phyloP scores from a whole-genome alignment of 176 grass and related monocot genomes.

The Cocos nucifera region DNA sequence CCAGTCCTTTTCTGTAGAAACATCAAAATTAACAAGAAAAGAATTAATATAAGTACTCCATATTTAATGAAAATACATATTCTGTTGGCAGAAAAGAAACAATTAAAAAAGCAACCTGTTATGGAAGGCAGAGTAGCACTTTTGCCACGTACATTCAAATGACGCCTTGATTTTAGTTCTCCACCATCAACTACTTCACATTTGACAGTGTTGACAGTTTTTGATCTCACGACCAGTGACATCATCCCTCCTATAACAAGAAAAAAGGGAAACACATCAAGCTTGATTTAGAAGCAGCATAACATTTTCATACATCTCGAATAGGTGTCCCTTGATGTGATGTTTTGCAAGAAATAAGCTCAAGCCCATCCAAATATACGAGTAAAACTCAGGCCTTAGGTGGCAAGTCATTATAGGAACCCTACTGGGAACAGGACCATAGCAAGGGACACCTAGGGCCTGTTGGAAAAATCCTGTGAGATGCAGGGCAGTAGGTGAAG shows the following conservation, averaged over 20 bases:
- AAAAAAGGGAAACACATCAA: neutral
- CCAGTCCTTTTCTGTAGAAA: constrained; percentile 86
- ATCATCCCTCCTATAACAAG: constrained; percentile 81
- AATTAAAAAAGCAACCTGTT: constrained; percentile 40
- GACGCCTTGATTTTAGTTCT: constrained; percentile 91
- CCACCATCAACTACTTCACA: constrained; percentile 87
- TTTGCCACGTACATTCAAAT: constrained; percentile 93
- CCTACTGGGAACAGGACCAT: too few species aligned
- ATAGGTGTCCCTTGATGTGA: too few species aligned
- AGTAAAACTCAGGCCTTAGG: neutral
- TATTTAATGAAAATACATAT: too few species aligned
- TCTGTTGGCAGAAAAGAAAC: too few species aligned
- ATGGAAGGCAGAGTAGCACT: constrained; percentile 94
- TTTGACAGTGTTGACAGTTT: constrained; percentile 69
- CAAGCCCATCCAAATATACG: too few species aligned
- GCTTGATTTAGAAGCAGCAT: too few species aligned
- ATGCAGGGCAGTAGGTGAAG: neutral
- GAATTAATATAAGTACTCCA: neutral
- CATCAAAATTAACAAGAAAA: constrained; percentile 8
- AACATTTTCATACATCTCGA: too few species aligned
- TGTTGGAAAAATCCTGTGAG: too few species aligned
- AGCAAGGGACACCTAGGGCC: too few species aligned
- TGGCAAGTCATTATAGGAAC: too few species aligned
- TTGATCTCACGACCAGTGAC: constrained; percentile 68
- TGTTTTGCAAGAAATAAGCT: neutral